phyloP scores from a whole-genome alignment of 306 rosid genomes.

The Quillaja saponaria region DNA sequence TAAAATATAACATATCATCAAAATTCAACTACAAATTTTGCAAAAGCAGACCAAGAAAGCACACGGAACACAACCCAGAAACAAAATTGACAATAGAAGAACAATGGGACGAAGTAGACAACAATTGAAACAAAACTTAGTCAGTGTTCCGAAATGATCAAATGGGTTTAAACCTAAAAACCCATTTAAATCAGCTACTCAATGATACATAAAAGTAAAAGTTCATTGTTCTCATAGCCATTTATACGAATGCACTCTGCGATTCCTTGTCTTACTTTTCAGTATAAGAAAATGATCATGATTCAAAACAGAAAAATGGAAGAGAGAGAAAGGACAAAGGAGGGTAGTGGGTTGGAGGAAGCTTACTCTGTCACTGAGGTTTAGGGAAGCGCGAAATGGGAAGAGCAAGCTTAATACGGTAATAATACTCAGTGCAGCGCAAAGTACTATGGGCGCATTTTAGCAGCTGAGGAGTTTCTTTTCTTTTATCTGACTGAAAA shows the following conservation, averaged over 20 bases:
- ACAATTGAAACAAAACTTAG: constrained; percentile 2
- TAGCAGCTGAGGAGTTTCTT: not conserved
- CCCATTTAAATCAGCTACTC: constrained; percentile 5
- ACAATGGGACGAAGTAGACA: not conserved
- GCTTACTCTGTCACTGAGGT: not conserved
- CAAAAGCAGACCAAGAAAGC: too few species aligned
- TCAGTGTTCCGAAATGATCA: not conserved
- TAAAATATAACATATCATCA: too few species aligned
- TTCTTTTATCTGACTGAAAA: too few species aligned
- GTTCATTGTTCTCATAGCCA: not conserved
- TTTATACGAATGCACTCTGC: not conserved
- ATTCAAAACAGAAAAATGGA: not conserved
- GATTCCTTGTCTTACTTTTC: not conserved
- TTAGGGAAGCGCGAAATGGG: constrained; percentile 18
- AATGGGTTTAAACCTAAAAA: constrained; percentile 18
- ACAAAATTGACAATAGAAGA: not conserved
- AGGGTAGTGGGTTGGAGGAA: not conserved
- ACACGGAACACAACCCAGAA: not conserved
- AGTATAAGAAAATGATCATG: not conserved
- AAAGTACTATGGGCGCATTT: not conserved
- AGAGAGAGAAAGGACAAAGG: not conserved
- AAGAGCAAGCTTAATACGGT: not conserved
- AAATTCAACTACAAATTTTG: too few species aligned
- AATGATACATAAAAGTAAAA: not conserved
- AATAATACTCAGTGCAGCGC: not conserved